A percentile compares a stretch with the other conserved stretches of the same genome.
These are phyloP conservation scores for Lentinula boryana DNA, from an alignment of 768 basidiomycete species.

Conservation along the genomic window DNA sequence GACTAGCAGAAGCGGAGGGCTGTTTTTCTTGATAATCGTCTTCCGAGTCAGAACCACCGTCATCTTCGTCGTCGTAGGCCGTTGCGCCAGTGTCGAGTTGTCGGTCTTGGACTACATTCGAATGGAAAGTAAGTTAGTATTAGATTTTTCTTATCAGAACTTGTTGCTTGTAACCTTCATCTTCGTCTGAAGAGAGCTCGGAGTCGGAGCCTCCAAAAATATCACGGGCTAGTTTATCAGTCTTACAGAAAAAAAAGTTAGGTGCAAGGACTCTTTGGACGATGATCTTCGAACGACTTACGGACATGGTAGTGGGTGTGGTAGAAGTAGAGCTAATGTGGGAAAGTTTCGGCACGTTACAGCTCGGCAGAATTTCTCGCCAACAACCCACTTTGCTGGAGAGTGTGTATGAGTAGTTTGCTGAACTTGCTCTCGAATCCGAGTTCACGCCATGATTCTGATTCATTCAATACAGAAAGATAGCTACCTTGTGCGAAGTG, in stretches of 20 bases:
- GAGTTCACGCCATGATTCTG: no score
- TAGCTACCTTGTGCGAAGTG: no score
- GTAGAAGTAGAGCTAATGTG: neutral
- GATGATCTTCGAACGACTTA: neutral
- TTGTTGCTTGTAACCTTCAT: constrained; percentile 37
- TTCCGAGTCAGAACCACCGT: constrained; percentile 50
- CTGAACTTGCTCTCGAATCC: no score
- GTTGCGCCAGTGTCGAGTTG: constrained; percentile 8
- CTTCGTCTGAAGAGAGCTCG: constrained; percentile 75
- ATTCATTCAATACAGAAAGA: no score
- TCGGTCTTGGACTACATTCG: constrained; percentile 32
- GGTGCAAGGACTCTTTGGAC: neutral
- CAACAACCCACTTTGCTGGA: no score
- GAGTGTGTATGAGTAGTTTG: no score
- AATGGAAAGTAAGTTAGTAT: constrained; percentile 26
- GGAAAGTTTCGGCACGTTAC: no score
- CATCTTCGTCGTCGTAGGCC: constrained; percentile 32
- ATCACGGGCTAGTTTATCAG: constrained; percentile 50
- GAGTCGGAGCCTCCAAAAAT: constrained; percentile 84
- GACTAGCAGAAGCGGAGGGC: constrained; percentile 7
- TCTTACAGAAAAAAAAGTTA: neutral
- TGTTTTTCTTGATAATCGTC: constrained; percentile 19
- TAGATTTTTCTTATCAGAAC: neutral
- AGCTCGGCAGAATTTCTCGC: no score
- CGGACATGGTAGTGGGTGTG: neutral